Base-by-base conservation (phyloP, 2,329 filamentous ascomycete species). In the Alternaria arbusti region DNA sequence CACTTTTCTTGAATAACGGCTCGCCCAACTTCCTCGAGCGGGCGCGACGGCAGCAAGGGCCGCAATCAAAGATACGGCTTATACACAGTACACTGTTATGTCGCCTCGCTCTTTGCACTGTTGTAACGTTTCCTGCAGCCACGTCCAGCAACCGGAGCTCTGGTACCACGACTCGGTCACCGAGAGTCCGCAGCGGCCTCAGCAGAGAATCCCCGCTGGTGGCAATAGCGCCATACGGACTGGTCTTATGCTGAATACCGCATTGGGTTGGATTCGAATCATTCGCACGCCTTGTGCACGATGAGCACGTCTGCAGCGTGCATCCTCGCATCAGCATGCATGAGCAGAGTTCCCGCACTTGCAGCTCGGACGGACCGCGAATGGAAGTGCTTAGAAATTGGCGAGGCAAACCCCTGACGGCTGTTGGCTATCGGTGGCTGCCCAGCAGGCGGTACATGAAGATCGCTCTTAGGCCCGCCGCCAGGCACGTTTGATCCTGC, bases 271-370 rank as follows among this genome's bases (percentile, higher is more conserved):
- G 57, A 49, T 65, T 74, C 70, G 73, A 74, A 63, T 77, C 73
- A 72, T 58, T 66, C 43, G 54, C 54, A 61, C 61, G 58, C 66
- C 63, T 70, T 73, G 72, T 77, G 73, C 76, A 77, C 68, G 63
- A 57, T 60, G 67, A 64, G 59, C 63, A 63, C 52, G 54, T 61
- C 69, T 72, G 73, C 72, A 70, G 70, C 59, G 69, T 72, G 73
- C 67, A 70, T 76, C 66, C 64, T 67, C 63, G 57, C 67, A 70
- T 61, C 58, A 70, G 67, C 65, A 61, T 73, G 70, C 71, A 74
- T 71, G 70, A 70, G 67, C 70, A 65, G 61, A 62, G 67, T 67
- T 67, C 67, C 70, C 72, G 70, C 67, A 68, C 61, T 59, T 60
- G 67, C 61, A 62, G 61, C 54, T 50, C 56, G 54, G 59, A 62